These are phyloP conservation scores for Daldinia vernicosa DNA, from an alignment of 495 filamentous ascomycete species.

Conservation along the genomic window DNA sequence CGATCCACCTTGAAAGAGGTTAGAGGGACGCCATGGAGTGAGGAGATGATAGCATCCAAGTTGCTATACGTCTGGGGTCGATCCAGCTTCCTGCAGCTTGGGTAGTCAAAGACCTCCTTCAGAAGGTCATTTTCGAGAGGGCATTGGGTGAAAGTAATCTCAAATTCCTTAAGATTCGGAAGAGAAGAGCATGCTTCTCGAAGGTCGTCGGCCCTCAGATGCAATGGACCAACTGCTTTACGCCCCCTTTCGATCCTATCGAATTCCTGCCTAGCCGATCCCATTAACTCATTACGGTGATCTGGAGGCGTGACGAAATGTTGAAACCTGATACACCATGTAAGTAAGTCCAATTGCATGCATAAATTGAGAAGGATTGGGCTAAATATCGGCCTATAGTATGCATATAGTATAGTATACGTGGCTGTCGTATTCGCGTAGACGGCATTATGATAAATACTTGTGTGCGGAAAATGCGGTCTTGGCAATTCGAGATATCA, in stretches of 20 bases:
- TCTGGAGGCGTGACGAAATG: slow-evolving; percentile 54
- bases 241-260: slow-evolving; percentile 51
- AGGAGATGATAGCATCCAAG: slow-evolving; percentile 55
- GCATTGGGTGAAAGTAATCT: slow-evolving; percentile 55
- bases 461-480: neutral
- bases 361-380: neutral
- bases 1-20: slow-evolving; percentile 55
- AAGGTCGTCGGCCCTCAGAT: slow-evolving; percentile 50
- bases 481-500: neutral
- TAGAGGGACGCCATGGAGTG: slow-evolving; percentile 52
- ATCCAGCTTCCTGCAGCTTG: slow-evolving; percentile 56
- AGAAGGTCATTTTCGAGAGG: slow-evolving; percentile 53
- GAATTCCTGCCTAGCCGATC: slow-evolving; percentile 50
- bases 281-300: slow-evolving; percentile 49
- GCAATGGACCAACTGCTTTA: slow-evolving; percentile 50
- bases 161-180: slow-evolving; percentile 54
- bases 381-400: slow-evolving; percentile 14
- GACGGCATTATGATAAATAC: slow-evolving; percentile 8
- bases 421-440: slow-evolving; percentile 12
- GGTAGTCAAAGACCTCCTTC: slow-evolving; percentile 51
- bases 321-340: slow-evolving; percentile 44
- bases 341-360: slow-evolving; percentile 20
- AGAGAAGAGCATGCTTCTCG: slow-evolving; percentile 55
- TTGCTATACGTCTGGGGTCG: slow-evolving; percentile 53
- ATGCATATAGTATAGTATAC: neutral